Evolutionary conservation across 139 green algal genomes (phyloP).

Genomic region (Chlorella vulgaris): DNA sequence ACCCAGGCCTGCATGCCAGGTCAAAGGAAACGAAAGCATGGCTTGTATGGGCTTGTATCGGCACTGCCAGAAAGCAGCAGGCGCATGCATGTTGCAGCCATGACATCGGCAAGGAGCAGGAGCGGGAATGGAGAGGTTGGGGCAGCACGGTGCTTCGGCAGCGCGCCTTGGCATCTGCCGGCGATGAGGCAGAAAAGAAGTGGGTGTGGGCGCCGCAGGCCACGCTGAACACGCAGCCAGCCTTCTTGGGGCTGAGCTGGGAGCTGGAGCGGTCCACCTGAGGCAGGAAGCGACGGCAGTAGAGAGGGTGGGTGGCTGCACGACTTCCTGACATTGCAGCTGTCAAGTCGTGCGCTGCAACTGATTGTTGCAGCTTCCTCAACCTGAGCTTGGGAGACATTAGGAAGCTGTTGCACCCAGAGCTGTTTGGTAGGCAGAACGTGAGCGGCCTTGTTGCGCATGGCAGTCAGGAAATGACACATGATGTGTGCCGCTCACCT

Average conservation of each 20-base stretch:
- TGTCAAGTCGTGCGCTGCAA: no score
- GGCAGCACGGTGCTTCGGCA: not conserved
- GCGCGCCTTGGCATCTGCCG: slow-evolving; percentile 30
- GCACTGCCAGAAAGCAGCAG: no score
- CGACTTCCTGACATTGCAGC: not conserved
- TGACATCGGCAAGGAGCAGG: no score
- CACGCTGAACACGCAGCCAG: slow-evolving; percentile 43
- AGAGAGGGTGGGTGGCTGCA: not conserved
- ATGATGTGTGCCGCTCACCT: not conserved
- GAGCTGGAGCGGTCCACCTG: slow-evolving; percentile 15
- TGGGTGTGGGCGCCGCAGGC: slow-evolving; percentile 44
- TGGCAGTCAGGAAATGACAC: not conserved
- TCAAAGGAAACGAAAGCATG: no score
- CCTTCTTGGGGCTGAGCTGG: slow-evolving; percentile 15
- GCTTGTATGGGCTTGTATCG: no score
- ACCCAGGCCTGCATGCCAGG: slow-evolving; percentile 60
- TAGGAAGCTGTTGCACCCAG: no score
- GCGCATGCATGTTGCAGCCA: no score
- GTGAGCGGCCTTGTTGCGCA: no score
- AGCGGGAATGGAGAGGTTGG: no score
- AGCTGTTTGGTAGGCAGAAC: no score
- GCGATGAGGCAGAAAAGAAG: slow-evolving; percentile 28
- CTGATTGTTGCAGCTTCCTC: no score
- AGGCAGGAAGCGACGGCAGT: not conserved
- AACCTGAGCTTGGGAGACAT: no score